phyloP scores from a whole-genome alignment of 1,284 basidiomycete genomes.

The Xerocomus nothofagi region DNA sequence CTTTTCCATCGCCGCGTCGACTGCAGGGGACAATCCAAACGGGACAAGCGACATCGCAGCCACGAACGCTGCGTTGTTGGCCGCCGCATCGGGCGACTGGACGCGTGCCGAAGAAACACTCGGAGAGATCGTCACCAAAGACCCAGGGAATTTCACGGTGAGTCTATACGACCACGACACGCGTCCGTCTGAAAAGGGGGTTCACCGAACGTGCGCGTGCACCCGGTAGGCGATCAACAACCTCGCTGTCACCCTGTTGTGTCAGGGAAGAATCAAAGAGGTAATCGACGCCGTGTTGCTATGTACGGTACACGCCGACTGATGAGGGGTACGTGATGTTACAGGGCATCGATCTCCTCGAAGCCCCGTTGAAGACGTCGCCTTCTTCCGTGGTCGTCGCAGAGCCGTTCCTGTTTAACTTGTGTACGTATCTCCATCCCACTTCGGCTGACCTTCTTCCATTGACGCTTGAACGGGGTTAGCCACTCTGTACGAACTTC shows the following conservation, averaged over 20 bases:
- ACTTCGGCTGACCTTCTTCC: not conserved
- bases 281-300: conserved; percentile 37
- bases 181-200: too few species aligned
- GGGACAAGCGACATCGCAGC: conserved; percentile 37
- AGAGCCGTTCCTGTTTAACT: conserved; percentile 79
- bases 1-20: conserved; percentile 47
- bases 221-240: conserved; percentile 79
- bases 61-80: conserved; percentile 64
- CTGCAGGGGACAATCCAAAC: not conserved
- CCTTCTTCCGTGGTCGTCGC: conserved; percentile 69
- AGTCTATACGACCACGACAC: too few species aligned
- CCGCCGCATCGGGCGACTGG: conserved; percentile 72
- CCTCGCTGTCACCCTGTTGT: conserved; percentile 66
- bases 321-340: not conserved
- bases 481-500: conserved; percentile 82
- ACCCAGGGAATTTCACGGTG: conserved; percentile 55
- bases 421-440: conserved; percentile 52
- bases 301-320: too few species aligned
- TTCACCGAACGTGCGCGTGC: too few species aligned
- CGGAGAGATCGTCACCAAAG: conserved; percentile 43
- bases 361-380: conserved; percentile 56
- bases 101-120: conserved; percentile 47
- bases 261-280: conserved; percentile 69
- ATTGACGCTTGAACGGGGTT: not conserved
- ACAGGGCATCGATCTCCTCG: conserved; percentile 67